Percentiles rank a stretch among this genome's conserved stretches.
phyloP scores from a whole-genome alignment of 2,329 filamentous ascomycete species.

The Pestalotiopsis sp. region DNA sequence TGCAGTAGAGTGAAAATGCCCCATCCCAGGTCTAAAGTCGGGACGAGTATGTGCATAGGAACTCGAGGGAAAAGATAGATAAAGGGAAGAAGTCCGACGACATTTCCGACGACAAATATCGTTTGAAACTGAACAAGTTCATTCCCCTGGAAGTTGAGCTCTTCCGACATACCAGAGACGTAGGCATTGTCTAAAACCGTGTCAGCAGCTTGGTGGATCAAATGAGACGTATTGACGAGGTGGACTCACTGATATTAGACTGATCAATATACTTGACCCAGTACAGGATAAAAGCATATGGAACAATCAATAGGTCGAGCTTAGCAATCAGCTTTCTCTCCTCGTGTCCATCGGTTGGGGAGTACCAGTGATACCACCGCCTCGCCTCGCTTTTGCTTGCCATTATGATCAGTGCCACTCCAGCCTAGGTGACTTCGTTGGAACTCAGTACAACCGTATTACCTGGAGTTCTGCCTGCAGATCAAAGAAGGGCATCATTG shows the following conservation, averaged over 20 bases:
- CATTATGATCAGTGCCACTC: neutral
- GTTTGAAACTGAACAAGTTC: conserved; percentile 58
- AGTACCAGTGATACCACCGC: conserved; percentile 23
- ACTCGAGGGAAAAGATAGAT: conserved; percentile 16
- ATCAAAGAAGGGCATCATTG: too few relatives aligned
- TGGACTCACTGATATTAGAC: conserved; percentile 20
- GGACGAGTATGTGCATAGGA: conserved; percentile 16
- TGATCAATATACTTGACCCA: conserved; percentile 27
- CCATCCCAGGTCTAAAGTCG: conserved; percentile 40
- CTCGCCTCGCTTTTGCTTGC: neutral
- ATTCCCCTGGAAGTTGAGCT: conserved; percentile 53
- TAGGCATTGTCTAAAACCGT: conserved; percentile 51
- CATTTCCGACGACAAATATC: conserved; percentile 45
- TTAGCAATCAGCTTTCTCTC: conserved; percentile 22
- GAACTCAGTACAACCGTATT: neutral
- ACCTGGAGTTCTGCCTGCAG: neutral
- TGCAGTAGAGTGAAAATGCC: conserved; percentile 60
- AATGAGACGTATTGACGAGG: too few relatives aligned
- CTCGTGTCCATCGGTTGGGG: conserved; percentile 20
- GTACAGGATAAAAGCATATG: conserved; percentile 22
- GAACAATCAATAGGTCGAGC: conserved; percentile 22
- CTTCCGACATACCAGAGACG: conserved; percentile 55
- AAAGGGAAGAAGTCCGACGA: conserved; percentile 27
- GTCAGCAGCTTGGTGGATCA: neutral
- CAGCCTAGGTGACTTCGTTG: neutral